Evolutionary conservation across 495 filamentous ascomycete genomes (phyloP), one percentile per base, ranked within the genome.

Genomic region (Penicillium odoratum): DNA sequence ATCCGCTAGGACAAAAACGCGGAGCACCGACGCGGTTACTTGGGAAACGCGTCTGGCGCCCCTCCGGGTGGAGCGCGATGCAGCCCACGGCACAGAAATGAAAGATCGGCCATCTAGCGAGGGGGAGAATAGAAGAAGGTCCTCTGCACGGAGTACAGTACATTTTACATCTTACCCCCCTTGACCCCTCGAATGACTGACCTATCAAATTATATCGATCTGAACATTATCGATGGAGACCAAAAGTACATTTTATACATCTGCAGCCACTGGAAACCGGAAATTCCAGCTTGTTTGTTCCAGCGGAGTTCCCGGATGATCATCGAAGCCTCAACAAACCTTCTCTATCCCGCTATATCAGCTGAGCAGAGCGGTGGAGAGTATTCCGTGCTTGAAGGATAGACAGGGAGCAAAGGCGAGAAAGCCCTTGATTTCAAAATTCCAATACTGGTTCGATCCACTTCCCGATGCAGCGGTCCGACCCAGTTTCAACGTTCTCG

Each of bases 401-500:
- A 31, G 6, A 28, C 31, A 49, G 47, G 47, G 47, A n/a, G 11
- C 7, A 18, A 25, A 26, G 7, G 18, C 33, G 10, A 30, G 10
- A 30, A 16, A 26, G 46, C 46, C 46, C 53, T 49, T 53, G 40
- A 51, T 45, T 59, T 38, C 36, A 33, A 40, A 36, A 48, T 36
- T 54, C 25, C 26, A 31, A 51, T 49, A 48, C 31, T 48, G 46
- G 46, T 28, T 40, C 55, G 66, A 65, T 69, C 67, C 67, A 69
- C 67, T 65, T 68, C 52, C 64, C 67, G 67, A 65, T 67, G 67
- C 67, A 69, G 64, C 67, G 67, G 67, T 68, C 67, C 67, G 67
- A 60, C 59, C 67, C 67, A 45, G 62, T 60, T 51, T 44, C 52
- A 65, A 69, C 67, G 64, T 65, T 69, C 67, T 69, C 67, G 64